Evolutionary conservation across 257 asterid genomes (phyloP), one percentile per base, ranked within the genome.

Genomic region (Schizonepeta tenuifolia): DNA sequence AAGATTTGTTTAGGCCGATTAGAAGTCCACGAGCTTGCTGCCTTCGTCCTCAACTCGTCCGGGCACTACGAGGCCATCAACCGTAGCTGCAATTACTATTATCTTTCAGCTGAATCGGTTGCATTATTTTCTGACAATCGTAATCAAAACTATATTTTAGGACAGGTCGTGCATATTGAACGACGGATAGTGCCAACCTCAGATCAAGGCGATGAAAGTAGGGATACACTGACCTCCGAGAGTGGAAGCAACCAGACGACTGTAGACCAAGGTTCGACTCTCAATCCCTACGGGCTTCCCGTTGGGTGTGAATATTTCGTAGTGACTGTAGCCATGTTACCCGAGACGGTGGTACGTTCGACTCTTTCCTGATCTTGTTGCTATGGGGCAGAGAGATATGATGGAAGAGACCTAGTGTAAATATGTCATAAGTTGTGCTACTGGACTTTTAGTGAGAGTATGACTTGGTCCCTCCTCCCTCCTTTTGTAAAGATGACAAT

Each of bases 161-260:
- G 97, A 21, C 95, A 87, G 81, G 87, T 93, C 56, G 96, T 87
- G 75, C 98, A 90, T 77, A 83, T 90, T 6, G 97, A 93, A 76
- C 83, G 85, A 71, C 84, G 75, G 74, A 73, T 70, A n/a, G 97
- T 83, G 36, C 60, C 87, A 58, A 31, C 83, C 20, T 55, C 86
- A 3, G 83, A 77, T 26, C 80, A 69, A 68, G 65, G 76, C 12
- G 40, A 5, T 26, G 31, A 58, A 2, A 20, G 14, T 18, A 51
- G 14, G 13, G 58, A 53, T 18, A 53, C 58, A 20, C 58, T 20
- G 14, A 21, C 58, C 33, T 53, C 33, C 11, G 86, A 79, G 49
- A 77, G 72, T 51, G 86, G 87, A 63, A 50, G 86, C 71, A 82
- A 76, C 54, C 72, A 46, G 44, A 53, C 76, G 77, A 69, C 73